Percentiles rank a stretch among this genome's conserved stretches.
phyloP scores from a whole-genome alignment of 805 yeast genomes.

The Candida piceae region DNA sequence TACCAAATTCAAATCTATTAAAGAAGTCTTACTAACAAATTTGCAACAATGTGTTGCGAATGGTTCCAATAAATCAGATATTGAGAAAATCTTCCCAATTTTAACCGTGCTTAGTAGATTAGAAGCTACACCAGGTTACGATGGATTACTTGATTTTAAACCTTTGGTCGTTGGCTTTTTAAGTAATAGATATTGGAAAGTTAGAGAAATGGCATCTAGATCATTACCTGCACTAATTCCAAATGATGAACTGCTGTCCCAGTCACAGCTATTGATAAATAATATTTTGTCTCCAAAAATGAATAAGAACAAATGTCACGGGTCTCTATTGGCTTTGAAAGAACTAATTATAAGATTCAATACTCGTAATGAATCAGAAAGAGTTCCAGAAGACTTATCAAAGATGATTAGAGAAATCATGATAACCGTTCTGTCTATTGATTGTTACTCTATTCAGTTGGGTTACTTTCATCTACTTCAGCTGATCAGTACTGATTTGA shows the following conservation, averaged over 20 bases:
- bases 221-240: conserved; percentile 50
- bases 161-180: conserved; percentile 45
- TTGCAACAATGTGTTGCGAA: conserved; percentile 28
- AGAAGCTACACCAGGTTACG: conserved; percentile 53
- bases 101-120: conserved; percentile 67
- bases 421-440: conserved; percentile 9
- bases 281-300: background rate
- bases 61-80: conserved; percentile 25
- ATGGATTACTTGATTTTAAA: conserved; percentile 47
- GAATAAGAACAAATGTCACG: conserved; percentile 49
- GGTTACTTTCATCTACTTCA: conserved; percentile 18
- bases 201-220: conserved; percentile 82
- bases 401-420: conserved; percentile 23
- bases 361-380: conserved; percentile 24
- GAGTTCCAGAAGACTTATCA: conserved; percentile 20
- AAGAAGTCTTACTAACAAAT: conserved; percentile 41
- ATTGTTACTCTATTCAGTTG: conserved; percentile 20
- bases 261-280: conserved; percentile 19
- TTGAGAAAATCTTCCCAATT: conserved; percentile 70
- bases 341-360: conserved; percentile 24
- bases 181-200: conserved; percentile 62
- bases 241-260: conserved; percentile 26
- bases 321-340: conserved; percentile 46
- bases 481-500: conserved; percentile 1
- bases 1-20: conserved; percentile 52